phyloP scores from a whole-genome alignment of 352 stramenopile genomes.

The Phytophthora europaea region DNA sequence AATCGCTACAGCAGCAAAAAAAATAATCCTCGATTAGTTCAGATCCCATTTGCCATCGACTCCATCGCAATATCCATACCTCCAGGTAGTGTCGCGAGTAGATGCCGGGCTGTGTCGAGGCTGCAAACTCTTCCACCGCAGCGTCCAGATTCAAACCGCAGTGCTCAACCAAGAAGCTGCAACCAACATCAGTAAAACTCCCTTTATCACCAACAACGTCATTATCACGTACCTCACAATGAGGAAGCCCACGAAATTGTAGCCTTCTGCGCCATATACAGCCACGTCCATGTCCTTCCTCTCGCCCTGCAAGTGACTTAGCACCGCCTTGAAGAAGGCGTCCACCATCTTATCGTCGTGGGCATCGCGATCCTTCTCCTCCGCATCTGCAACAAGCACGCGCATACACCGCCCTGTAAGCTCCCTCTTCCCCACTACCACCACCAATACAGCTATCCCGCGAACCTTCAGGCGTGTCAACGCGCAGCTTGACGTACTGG shows the following conservation, averaged over 20 bases:
- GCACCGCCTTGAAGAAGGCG: slow-evolving; percentile 69
- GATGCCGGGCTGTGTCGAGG: slow-evolving; percentile 63
- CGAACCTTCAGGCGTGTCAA: slow-evolving; percentile 51
- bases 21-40: not conserved
- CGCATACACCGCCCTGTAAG: slow-evolving; percentile 8
- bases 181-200: slow-evolving; percentile 6
- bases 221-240: slow-evolving; percentile 61
- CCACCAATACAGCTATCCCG: not conserved
- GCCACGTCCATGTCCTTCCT: slow-evolving; percentile 84
- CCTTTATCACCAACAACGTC: not conserved
- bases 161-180: slow-evolving; percentile 81
- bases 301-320: slow-evolving; percentile 66
- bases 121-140: slow-evolving; percentile 76
- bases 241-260: slow-evolving; percentile 83
- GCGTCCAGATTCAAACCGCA: slow-evolving; percentile 66
- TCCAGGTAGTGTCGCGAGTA: slow-evolving; percentile 77
- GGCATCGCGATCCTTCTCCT: slow-evolving; percentile 44
- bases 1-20: slow-evolving; percentile 48
- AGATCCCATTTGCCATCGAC: slow-evolving; percentile 10
- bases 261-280: slow-evolving; percentile 70
- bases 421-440: not conserved
- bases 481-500: slow-evolving; percentile 77
- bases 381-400: slow-evolving; percentile 27
- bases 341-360: slow-evolving; percentile 64
- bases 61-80: slow-evolving; percentile 35